Evolutionary conservation across 2,329 filamentous ascomycete genomes (phyloP), one percentile per base, ranked within the genome.

Genomic region (Drechslera avenae): DNA sequence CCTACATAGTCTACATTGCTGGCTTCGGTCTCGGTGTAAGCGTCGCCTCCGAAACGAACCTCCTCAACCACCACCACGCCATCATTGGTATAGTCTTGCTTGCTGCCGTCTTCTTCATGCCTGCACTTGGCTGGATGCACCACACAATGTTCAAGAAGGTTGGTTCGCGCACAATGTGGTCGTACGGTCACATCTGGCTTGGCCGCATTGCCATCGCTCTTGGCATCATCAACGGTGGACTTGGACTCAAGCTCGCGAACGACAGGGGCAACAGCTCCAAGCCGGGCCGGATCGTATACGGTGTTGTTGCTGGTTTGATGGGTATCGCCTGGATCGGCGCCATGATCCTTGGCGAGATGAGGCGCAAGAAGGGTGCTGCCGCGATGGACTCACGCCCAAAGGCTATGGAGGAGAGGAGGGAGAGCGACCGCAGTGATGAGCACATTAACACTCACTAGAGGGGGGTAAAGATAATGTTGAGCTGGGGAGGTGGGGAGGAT

Each of bases 211-310:
- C 78, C 18, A 76, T 85, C 9, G 71, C 76, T 0, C 68, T 84
- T 1, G 82, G 79, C 2, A 79, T 83, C 48, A 73, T 84, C 64
- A 84, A 84, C 59, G 82, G 80, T n/a, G 82, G 81, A 0, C 66
- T 84, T 1, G 82, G 82, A 0, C 75, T 84, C 31, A 67, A 72
- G 50, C 68, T 82, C 14, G 77, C 79, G 2, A 71, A 76, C 14
- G 69, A 69, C 16, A 61, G 60, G 1, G 59, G 35, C 14, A 71
- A 75, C 17, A 70, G 70, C n/a, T 65, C 63, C 0, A 58, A 32
- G 16, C 41, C 53, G 5, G 68, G 68, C 1, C 67, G 66, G 41
- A 79, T 83, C 54, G 79, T 74, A 0, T 83, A 83, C 56, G 71
- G 73, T 2, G 76, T 82, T 6, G 66, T 81, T 41, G 79, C 80